Conservation (phyloP, 176 grass and related monocot genomes). For the Zea mays region Zm-B73-REFERENCE-NAM-5.0 NC_050105.1:52696501-52697000, state of each 20-base stretch:
- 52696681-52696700: conserved; percentile 12
- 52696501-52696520: conserved; percentile 60
- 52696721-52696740: neutral
- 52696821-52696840: neutral
- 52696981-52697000: too few species aligned
- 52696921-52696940: neutral
- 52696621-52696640: conserved; percentile 98
- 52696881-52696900: neutral
- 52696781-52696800: conserved; percentile 15
- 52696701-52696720: neutral
- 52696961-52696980: too few species aligned
- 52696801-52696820: conserved; percentile 25
- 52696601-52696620: conserved; percentile 74
- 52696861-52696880: neutral
- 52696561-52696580: conserved; percentile 86
- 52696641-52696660: neutral
- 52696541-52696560: conserved; percentile 73
- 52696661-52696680: neutral
- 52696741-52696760: neutral
- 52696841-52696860: conserved; percentile 2
- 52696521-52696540: conserved; percentile 70
- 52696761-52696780: conserved; percentile 32
- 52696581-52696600: conserved; percentile 84
- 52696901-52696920: conserved; percentile 3
- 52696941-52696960: too few species aligned